A percentile compares a stretch with the other conserved stretches of the same genome.
Conservation (phyloP, 352 stramenopile genomes). For the Phytophthora boehmeriae region DNA sequence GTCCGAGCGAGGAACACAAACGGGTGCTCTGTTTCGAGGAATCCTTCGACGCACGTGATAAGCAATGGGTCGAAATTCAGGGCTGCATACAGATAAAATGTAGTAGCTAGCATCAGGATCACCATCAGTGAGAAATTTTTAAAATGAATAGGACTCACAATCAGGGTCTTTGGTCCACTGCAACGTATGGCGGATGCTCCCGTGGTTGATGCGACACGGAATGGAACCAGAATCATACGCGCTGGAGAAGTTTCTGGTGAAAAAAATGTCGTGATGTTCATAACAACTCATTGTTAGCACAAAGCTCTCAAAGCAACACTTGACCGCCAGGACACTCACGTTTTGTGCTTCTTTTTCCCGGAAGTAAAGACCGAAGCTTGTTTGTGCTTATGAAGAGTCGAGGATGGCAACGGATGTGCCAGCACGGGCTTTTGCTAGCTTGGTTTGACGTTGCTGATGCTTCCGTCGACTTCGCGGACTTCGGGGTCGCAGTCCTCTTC, state of each 20-base stretch:
- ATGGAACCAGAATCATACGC: constrained; percentile 74
- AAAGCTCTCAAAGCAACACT: neutral
- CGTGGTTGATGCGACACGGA: constrained; percentile 82
- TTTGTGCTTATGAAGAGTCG: constrained; percentile 73
- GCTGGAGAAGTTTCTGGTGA: constrained; percentile 64
- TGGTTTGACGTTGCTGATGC: constrained; percentile 10
- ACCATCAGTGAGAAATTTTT: no score
- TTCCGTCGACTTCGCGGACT: constrained; percentile 13
- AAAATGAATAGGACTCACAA: constrained; percentile 28
- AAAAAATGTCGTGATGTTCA: no score
- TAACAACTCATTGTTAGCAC: constrained; percentile 6
- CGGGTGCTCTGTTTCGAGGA: constrained; percentile 74
- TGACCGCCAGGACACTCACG: constrained; percentile 32
- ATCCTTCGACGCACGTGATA: constrained; percentile 76
- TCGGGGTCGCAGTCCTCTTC: constrained; percentile 13
- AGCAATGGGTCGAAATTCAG: constrained; percentile 71
- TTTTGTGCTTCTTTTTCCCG: constrained; percentile 80
- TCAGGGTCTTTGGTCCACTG: constrained; percentile 74
- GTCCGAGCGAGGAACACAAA: constrained; percentile 81
- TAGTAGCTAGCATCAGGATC: neutral
- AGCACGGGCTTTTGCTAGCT: constrained; percentile 21
- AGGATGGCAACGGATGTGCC: constrained; percentile 53
- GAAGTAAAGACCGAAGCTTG: constrained; percentile 71
- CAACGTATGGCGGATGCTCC: constrained; percentile 72
- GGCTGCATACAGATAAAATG: constrained; percentile 29